phyloP scores from a whole-genome alignment of 148 eudicot species.

The Pharnaceum exiguum region DNA sequence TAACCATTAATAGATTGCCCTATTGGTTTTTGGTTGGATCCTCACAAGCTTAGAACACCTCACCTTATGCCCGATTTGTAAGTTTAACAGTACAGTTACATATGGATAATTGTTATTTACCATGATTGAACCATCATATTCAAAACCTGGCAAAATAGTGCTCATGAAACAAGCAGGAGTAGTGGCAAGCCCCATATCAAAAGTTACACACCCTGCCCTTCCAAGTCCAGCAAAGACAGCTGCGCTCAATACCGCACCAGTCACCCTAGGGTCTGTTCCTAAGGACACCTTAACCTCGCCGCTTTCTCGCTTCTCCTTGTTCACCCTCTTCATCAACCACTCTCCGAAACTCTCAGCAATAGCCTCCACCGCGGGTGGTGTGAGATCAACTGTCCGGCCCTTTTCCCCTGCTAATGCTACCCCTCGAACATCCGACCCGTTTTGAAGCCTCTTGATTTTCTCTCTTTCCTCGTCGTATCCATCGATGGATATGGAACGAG shows the following conservation, averaged over 20 bases:
- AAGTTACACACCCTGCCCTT: slow-evolving; percentile 55
- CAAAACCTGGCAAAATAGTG: slow-evolving; percentile 68
- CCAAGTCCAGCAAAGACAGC: slow-evolving; percentile 74
- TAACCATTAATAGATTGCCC: too few relatives aligned
- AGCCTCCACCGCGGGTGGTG: slow-evolving; percentile 77
- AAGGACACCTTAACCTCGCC: slow-evolving; percentile 53
- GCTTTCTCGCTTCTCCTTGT: slow-evolving; percentile 11
- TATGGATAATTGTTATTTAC: slow-evolving; percentile 32
- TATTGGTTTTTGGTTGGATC: too few relatives aligned
- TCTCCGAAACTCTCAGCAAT: slow-evolving; percentile 94
- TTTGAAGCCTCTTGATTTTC: slow-evolving; percentile 74
- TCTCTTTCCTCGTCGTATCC: slow-evolving; percentile 62
- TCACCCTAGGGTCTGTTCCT: slow-evolving; percentile 74
- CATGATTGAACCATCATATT: slow-evolving; percentile 83
- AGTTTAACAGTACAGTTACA: too few relatives aligned
- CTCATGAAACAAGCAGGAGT: slow-evolving; percentile 99
- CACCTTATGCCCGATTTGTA: too few relatives aligned
- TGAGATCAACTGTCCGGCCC: slow-evolving; percentile 67
- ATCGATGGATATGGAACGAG: not conserved
- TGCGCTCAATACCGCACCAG: slow-evolving; percentile 57
- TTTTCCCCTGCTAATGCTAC: slow-evolving; percentile 81
- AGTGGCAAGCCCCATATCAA: slow-evolving; percentile 91
- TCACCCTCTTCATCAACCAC: slow-evolving; percentile 49
- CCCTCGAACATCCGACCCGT: slow-evolving; percentile 90
- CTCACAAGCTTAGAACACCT: too few relatives aligned